Percentiles rank a stretch among this genome's conserved stretches.
These are phyloP conservation scores for Beauveria rudraprayagi DNA, from an alignment of 2,329 filamentous ascomycete genomes.

Conservation along the genomic window DNA sequence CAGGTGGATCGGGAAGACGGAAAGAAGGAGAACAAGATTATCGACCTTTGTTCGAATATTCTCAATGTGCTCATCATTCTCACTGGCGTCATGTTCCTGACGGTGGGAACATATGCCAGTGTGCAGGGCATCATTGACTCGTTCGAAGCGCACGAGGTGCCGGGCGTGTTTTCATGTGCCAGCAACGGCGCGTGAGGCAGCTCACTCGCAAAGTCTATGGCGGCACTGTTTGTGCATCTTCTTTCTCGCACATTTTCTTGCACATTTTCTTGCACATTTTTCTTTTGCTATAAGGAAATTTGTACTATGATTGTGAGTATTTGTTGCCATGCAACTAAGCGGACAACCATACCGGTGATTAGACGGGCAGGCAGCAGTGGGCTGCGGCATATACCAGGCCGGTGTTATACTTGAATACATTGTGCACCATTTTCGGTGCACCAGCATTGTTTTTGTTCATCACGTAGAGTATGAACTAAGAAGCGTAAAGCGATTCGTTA, in stretches of 20 bases:
- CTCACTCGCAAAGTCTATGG: background rate
- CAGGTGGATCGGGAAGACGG: conserved; percentile 49
- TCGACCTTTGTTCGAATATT: conserved; percentile 45
- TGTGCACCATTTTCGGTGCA: background rate
- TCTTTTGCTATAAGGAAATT: background rate
- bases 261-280: background rate
- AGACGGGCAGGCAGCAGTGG: conserved; percentile 6
- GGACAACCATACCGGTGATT: background rate
- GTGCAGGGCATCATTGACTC: conserved; percentile 68
- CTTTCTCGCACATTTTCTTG: background rate
- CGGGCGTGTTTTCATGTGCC: conserved; percentile 66
- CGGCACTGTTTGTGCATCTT: conserved; percentile 1
- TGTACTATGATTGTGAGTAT: background rate
- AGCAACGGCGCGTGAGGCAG: conserved; percentile 51
- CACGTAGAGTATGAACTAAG: background rate
- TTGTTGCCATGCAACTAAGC: background rate
- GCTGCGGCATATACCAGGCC: conserved; percentile 1
- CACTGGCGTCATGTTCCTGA: conserved; percentile 74
- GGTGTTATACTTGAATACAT: background rate
- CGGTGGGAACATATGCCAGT: conserved; percentile 71
- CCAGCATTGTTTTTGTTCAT: background rate
- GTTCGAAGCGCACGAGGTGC: conserved; percentile 56
- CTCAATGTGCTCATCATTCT: conserved; percentile 67
- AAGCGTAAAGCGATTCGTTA: background rate
- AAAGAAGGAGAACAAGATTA: conserved; percentile 40